phyloP scores from a whole-genome alignment of 257 asterid genomes.

The Catharanthus roseus region DNA sequence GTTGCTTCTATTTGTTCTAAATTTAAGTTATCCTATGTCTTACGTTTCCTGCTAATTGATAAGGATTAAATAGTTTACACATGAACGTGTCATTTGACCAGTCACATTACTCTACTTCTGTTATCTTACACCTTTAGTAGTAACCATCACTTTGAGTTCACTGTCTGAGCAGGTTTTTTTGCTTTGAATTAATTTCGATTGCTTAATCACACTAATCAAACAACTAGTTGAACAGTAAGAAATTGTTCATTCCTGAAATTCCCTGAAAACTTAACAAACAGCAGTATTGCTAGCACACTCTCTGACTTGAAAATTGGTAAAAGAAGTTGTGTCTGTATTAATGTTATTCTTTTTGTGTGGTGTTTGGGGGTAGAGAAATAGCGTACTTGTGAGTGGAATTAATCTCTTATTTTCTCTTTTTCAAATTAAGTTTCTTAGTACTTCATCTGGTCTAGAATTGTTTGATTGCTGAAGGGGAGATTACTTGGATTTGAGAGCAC shows the following conservation, averaged over 20 bases:
- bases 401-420: background rate
- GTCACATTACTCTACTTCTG: background rate
- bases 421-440: background rate
- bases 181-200: background rate
- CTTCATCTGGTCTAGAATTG: background rate
- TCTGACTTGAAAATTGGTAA: background rate
- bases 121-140: background rate
- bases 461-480: background rate
- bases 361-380: no score
- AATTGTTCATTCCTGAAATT: background rate
- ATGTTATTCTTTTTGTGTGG: no score
- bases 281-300: background rate
- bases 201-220: background rate
- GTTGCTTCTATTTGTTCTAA: background rate
- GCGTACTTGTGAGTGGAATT: background rate
- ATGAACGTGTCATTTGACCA: background rate
- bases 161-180: background rate
- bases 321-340: background rate
- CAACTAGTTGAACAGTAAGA: background rate
- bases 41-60: background rate
- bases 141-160: background rate
- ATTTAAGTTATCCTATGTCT: background rate
- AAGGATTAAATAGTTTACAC: background rate
- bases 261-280: background rate
- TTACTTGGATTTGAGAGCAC: background rate